These are phyloP conservation scores for Colletotrichum musicola DNA, from an alignment of 2,329 filamentous ascomycete species.

Conservation along the genomic window DNA sequence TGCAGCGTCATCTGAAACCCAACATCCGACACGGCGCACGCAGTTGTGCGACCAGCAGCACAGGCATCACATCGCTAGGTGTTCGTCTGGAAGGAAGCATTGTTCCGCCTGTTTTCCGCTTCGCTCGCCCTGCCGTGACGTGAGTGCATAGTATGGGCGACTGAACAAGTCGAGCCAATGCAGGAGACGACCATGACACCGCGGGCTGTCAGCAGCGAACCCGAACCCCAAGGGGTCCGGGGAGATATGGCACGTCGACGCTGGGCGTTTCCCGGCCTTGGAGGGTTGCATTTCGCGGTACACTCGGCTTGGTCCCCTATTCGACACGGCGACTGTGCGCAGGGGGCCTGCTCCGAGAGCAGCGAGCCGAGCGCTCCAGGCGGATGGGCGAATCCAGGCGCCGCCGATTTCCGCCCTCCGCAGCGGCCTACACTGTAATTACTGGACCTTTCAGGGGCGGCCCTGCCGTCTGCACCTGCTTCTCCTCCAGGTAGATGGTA, in stretches of 20 bases:
- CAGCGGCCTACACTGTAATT: too few species aligned
- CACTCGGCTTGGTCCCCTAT: conserved; percentile 22
- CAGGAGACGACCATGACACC: too few species aligned
- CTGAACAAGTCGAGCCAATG: too few species aligned
- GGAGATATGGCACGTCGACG: too few species aligned
- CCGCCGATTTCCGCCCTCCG: conserved; percentile 15
- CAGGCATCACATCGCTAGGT: conserved; percentile 2
- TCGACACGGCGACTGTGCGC: conserved; percentile 25
- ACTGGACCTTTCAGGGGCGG: conserved; percentile 7
- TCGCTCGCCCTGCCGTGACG: neutral
- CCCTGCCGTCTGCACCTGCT: neutral
- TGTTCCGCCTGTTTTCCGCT: neutral
- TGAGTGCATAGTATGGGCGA: too few species aligned
- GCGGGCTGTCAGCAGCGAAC: too few species aligned
- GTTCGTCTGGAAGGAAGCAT: conserved; percentile 2
- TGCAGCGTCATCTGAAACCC: conserved; percentile 35
- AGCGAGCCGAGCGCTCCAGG: conserved; percentile 28
- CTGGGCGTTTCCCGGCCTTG: neutral
- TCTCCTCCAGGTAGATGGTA: neutral
- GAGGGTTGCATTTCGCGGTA: conserved; percentile 7
- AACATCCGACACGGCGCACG: conserved; percentile 26
- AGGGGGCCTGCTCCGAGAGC: conserved; percentile 22
- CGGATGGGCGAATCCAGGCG: neutral
- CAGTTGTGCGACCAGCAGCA: conserved; percentile 20
- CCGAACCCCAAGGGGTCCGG: too few species aligned